Evolutionary conservation across 768 basidiomycete species (phyloP).

Genomic region (Saitozyma podzolica): DNA sequence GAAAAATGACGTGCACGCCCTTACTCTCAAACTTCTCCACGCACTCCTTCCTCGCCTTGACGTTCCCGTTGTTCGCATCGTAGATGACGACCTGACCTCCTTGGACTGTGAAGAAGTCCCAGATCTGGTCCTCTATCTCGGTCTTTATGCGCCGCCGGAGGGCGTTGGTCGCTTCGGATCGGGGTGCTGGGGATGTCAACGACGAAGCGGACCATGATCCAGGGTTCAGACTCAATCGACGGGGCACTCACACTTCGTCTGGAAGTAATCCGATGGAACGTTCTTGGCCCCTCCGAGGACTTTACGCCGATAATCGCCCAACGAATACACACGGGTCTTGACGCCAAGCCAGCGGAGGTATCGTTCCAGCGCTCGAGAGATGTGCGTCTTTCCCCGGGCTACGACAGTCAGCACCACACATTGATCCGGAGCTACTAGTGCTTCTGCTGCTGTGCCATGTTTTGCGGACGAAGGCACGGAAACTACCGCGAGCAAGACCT

Average conservation of each 20-base stretch:
- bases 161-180: constrained; percentile 72
- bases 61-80: constrained; percentile 92
- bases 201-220: too few relatives aligned
- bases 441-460: background rate
- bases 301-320: constrained; percentile 93
- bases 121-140: constrained; percentile 85
- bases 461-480: too few relatives aligned
- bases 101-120: constrained; percentile 74
- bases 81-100: constrained; percentile 96
- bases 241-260: constrained; percentile 61
- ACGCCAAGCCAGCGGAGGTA: constrained; percentile 98
- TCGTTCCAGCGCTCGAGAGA: constrained; percentile 91
- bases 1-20: constrained; percentile 88
- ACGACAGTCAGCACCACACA: constrained; percentile 1
- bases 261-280: constrained; percentile 90
- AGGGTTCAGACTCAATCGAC: too few relatives aligned
- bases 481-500: too few relatives aligned
- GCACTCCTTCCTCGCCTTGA: constrained; percentile 65
- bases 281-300: constrained; percentile 82
- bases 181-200: constrained; percentile 56
- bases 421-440: background rate
- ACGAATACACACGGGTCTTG: constrained; percentile 88
- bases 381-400: constrained; percentile 94
- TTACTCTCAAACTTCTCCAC: constrained; percentile 80
- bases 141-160: constrained; percentile 71